Evolutionary conservation across 1,284 basidiomycete genomes (phyloP).

Genomic region (Cryptococcus sp.): DNA sequence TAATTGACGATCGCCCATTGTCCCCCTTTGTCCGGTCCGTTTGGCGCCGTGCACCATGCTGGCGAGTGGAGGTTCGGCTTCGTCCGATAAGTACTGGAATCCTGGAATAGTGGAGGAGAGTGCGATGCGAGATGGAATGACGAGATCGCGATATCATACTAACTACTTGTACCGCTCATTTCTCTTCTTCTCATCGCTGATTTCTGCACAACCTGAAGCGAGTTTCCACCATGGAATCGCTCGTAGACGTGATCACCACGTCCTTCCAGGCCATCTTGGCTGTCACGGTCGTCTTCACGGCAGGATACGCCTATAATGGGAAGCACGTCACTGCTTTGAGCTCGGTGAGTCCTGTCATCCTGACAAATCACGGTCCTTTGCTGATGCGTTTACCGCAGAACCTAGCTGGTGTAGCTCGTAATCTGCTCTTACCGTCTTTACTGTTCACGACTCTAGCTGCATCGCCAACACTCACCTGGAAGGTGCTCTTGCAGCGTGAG

Average conservation of each 20-base stretch:
- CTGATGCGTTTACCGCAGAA: slow-evolving; percentile 12
- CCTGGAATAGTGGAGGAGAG: too few species aligned
- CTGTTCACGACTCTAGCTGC: slow-evolving; percentile 40
- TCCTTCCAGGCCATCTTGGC: slow-evolving; percentile 42
- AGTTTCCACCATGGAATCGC: slow-evolving; percentile 31
- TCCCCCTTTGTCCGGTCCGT: too few species aligned
- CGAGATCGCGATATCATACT: too few species aligned
- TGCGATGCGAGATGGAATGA: too few species aligned
- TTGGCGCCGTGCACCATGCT: too few species aligned
- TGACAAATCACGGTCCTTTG: background rate
- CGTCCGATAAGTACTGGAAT: too few species aligned
- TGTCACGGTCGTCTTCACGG: slow-evolving; percentile 35
- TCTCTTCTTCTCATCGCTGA: too few species aligned
- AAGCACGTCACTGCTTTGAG: slow-evolving; percentile 18
- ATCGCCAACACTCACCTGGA: slow-evolving; percentile 28
- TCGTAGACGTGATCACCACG: slow-evolving; percentile 42
- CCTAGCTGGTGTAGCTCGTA: slow-evolving; percentile 23
- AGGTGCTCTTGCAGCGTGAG: slow-evolving; percentile 32
- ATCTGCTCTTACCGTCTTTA: slow-evolving; percentile 37
- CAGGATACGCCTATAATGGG: slow-evolving; percentile 40
- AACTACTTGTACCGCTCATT: too few species aligned
- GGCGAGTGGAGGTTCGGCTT: too few species aligned
- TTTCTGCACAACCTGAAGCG: too few species aligned
- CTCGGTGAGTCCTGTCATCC: slow-evolving; percentile 20
- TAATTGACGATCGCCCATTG: background rate